Base-by-base conservation (phyloP, 495 filamentous ascomycete species). In the Cladorrhinum samala region DNA sequence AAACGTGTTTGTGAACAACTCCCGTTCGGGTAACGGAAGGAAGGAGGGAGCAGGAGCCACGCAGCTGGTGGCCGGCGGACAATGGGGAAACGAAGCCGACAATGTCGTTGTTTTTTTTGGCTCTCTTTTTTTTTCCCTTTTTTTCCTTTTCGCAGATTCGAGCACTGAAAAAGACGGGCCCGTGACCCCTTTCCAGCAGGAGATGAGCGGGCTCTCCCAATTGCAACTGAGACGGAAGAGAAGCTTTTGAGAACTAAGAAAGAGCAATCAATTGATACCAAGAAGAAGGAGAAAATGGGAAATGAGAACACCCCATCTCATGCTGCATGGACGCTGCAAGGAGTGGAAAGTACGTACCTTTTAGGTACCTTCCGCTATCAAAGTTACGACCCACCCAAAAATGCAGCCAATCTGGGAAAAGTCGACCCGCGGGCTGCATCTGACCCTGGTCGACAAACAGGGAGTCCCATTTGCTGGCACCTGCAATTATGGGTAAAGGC, bases 171-270 rank as follows among this genome's bases (percentile, higher is more conserved):
- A 11, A 41, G 20, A 23, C 38, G 36, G 53, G 49, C 53, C 50
- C 49, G 43, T 55, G 36, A 56, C 53, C 49, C 57, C 57, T 56
- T 60, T 45, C 57, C 57, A 56, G 57, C 57, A 60, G 57, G 57
- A 56, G 53, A 56, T 48, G 24, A 49, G 46, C 41, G 25, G 41
- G 41, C 45, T 42, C 37, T n/a, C 23, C 27, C 6, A 33, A 33
- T 25, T 21, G 6, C 33, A 49, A 25, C 9, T 9, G 17, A 18
- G 49, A 41, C 14, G 42, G 36, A 42, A n/a, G 48, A 42, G 11
- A 25, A 40, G n/a, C n/a, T n/a, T n/a, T 41, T 11, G 38, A 41
- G 3, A 45, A 36, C 21, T 39, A 1, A 38, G 49, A 13, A 36
- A 21, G 37, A 18, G 42, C 37, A 23, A 36, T n/a, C 23, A 21